Evolutionary conservation across 2,329 filamentous ascomycete species (phyloP), one percentile per base, ranked within the genome.

Genomic region (Beauveria scarabaeidicola): DNA sequence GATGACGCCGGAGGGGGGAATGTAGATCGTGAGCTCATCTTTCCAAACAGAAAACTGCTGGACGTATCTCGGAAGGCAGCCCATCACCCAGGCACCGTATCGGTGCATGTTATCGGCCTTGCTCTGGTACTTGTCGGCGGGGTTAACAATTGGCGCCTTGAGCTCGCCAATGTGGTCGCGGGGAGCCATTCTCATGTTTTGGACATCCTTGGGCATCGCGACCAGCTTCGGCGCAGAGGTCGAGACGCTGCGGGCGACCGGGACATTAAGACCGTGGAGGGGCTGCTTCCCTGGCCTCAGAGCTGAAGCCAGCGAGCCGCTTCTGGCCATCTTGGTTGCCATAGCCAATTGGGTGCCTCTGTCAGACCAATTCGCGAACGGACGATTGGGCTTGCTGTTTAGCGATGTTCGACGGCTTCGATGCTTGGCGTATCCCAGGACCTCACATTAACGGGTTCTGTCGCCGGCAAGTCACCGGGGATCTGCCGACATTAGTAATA

Each of bases 41-140:
- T 99, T 99, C 94, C 94, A 99, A 59, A 99, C 93, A 13, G 92
- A 96, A 79, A 97, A 97, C 78, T 99, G 94, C 79, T 99, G 95
- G 69, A 99, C 85, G 77, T 96, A 97, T 81, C 97, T 97, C 69
- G 94, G 95, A 70, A 99, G 77, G 75, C 90, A 96, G 66, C 91
- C 92, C 85, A 99, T 93, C 70, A 99, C 79, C 83, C 96, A 99
- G 71, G 95, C 86, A 69, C 94, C 94, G 72, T 99, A 99, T 70
- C 86, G 88, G 81, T 99, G 94, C 72, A 97, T 81, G 71, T 87
- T 83, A 66, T 96, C 89, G 66, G 89, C 85, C 78, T 93, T 94
- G 72, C 89, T 87, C 73, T 88, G 81, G 77, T 91, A 95, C 77
- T 94, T 96, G 81, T 97, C 94, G 74, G 90, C 84, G 40, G 93